These are phyloP conservation scores for Amesomyces nigricolor DNA, from an alignment of 2,329 filamentous ascomycete species.

Conservation along the genomic window DNA sequence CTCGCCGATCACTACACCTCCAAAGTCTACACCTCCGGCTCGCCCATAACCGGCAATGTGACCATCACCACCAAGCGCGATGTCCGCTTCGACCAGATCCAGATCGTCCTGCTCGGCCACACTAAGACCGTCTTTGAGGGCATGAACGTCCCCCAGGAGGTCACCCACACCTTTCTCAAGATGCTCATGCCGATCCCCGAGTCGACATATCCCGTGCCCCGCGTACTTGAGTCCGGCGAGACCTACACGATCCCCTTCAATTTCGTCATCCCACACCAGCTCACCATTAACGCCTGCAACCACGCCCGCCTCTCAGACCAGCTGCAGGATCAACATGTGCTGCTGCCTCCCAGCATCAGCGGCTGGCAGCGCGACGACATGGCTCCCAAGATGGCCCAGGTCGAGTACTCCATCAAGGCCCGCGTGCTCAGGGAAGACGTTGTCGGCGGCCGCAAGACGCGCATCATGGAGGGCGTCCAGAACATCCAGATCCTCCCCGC, in stretches of 20 bases:
- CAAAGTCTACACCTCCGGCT: slow-evolving; percentile 53
- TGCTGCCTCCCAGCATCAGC: slow-evolving; percentile 47
- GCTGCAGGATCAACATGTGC: slow-evolving; percentile 47
- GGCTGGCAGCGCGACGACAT: slow-evolving; percentile 52
- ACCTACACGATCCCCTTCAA: slow-evolving; percentile 51
- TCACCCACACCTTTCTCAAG: slow-evolving; percentile 51
- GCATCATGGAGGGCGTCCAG: slow-evolving; percentile 27
- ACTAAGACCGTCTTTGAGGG: slow-evolving; percentile 48
- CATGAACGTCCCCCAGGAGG: slow-evolving; percentile 43
- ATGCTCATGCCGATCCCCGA: slow-evolving; percentile 48
- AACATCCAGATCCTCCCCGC: slow-evolving; percentile 50
- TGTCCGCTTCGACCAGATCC: slow-evolving; percentile 45
- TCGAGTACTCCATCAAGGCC: slow-evolving; percentile 50
- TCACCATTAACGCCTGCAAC: slow-evolving; percentile 52
- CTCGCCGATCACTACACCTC: slow-evolving; percentile 49
- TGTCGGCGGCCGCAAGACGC: slow-evolving; percentile 17
- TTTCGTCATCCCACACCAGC: slow-evolving; percentile 53
- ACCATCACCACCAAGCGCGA: slow-evolving; percentile 42
- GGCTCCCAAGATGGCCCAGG: slow-evolving; percentile 48
- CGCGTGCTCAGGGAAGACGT: slow-evolving; percentile 36
- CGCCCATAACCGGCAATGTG: slow-evolving; percentile 45
- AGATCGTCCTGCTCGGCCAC: slow-evolving; percentile 48
- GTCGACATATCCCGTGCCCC: slow-evolving; percentile 42
- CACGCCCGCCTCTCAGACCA: slow-evolving; percentile 42
- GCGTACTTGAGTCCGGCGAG: slow-evolving; percentile 43